Evolutionary conservation across 2,329 filamentous ascomycete genomes (phyloP).

Genomic region (Diplodia sapinea): DNA sequence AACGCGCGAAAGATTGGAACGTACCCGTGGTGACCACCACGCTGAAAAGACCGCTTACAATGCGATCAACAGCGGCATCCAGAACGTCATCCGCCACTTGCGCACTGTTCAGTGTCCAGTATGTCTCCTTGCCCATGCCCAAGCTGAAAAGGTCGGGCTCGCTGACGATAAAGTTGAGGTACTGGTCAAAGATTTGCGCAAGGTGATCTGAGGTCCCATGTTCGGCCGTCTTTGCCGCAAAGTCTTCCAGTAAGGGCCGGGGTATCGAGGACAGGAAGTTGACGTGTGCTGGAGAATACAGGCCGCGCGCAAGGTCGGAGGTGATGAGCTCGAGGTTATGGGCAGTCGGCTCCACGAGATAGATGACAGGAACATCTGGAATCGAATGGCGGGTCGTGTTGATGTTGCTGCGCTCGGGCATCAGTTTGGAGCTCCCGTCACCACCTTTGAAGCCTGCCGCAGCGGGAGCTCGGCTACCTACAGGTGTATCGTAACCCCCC

Average conservation of each 20-base stretch:
- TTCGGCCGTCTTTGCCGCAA: slow-evolving; percentile 83
- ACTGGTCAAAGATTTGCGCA: slow-evolving; percentile 93
- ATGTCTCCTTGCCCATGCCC: slow-evolving; percentile 90
- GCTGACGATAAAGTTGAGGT: slow-evolving; percentile 94
- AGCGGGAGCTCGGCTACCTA: slow-evolving; percentile 65
- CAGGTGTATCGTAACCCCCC: slow-evolving; percentile 98
- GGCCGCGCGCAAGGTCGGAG: slow-evolving; percentile 79
- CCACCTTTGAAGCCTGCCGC: neutral
- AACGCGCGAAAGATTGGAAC: slow-evolving; percentile 34
- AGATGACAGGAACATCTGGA: slow-evolving; percentile 94
- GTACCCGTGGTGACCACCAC: slow-evolving; percentile 97
- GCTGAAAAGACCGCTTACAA: slow-evolving; percentile 96
- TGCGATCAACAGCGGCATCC: slow-evolving; percentile 83
- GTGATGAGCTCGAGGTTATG: slow-evolving; percentile 84
- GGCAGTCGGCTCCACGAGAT: slow-evolving; percentile 87
- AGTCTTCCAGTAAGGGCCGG: slow-evolving; percentile 88
- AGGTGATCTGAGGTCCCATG: slow-evolving; percentile 88
- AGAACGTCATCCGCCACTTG: slow-evolving; percentile 89
- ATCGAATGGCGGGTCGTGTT: slow-evolving; percentile 83
- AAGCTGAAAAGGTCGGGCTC: slow-evolving; percentile 96
- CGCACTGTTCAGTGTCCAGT: slow-evolving; percentile 95
- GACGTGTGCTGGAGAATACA: slow-evolving; percentile 93
- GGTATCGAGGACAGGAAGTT: slow-evolving; percentile 97
- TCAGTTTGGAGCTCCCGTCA: slow-evolving; percentile 13
- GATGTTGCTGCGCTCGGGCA: slow-evolving; percentile 65